Evolutionary conservation across 306 rosid species (phyloP).

Genomic region (Psophocarpus tetragonolobus): DNA sequence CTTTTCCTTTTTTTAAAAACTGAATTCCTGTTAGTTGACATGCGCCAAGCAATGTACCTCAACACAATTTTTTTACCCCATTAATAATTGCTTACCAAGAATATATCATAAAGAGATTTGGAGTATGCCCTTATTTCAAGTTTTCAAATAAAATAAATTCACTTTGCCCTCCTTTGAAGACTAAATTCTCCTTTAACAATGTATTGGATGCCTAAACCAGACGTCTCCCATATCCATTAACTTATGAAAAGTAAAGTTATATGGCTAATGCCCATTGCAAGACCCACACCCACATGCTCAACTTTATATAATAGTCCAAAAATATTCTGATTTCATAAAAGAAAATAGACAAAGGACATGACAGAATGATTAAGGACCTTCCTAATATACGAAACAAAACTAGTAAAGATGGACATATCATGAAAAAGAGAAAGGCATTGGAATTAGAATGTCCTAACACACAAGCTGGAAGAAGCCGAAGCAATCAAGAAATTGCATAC

Average conservation of each 20-base stretch:
- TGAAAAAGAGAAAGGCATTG: neutral
- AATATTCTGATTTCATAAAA: neutral
- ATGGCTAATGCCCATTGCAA: constrained; percentile 7
- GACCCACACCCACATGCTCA: constrained; percentile 42
- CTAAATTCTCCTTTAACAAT: constrained; percentile 14
- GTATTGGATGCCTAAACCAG: constrained; percentile 22
- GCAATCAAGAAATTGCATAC: constrained; percentile 3
- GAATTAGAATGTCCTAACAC: constrained; percentile 15
- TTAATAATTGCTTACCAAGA: constrained; percentile 20
- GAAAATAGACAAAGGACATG: constrained; percentile 32
- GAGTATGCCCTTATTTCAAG: constrained; percentile 1
- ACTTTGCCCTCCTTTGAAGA: constrained; percentile 38
- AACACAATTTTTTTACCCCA: neutral
- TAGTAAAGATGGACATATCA: neutral
- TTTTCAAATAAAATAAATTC: constrained; percentile 4
- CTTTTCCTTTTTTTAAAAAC: neutral
- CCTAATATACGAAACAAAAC: constrained; percentile 4
- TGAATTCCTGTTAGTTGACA: constrained; percentile 19
- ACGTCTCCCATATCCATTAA: constrained; percentile 20
- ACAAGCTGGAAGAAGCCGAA: constrained; percentile 17
- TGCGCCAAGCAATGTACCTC: neutral
- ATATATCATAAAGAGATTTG: neutral
- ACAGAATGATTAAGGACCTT: constrained; percentile 22
- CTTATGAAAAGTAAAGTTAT: constrained; percentile 5
- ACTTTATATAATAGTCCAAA: neutral